Base-by-base conservation (phyloP, 805 yeast genomes). In the Saccharomycopsis guyanensis region DNA sequence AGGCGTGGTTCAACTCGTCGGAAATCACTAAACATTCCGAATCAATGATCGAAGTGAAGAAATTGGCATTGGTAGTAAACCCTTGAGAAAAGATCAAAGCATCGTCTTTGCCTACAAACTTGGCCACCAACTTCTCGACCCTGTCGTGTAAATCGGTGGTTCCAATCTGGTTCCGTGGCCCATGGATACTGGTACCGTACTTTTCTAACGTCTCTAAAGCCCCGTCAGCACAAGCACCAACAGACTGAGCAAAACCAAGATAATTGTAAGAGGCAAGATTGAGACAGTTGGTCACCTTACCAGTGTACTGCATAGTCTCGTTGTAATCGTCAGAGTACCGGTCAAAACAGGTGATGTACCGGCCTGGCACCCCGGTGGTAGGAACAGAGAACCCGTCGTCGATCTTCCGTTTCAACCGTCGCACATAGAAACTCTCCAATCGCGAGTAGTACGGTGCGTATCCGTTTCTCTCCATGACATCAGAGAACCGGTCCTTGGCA, bases 311-410 rank as follows among this genome's bases (percentile, higher is more conserved):
- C 60, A 82, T 86, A 46, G 76, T 71, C 34, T 71, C 70, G 59
- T 79, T 78, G 57, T 76, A 75, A 55, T 82, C 82, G 39, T 72
- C 71, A n/a, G 88, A 73, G 27, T 70, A 66, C 56, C 98, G 78
- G 57, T 87, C 89, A 57, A 82, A 80, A 57, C 95, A 82, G 48
- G 80, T 76, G 56, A 91, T 80, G 58, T 71, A 82, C 62, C 99
- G 78, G 23, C 99, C 99, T 1, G 99, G 97, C 18, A 91, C 97
- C 43, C 97, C 97, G 50, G 85, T 83, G n/a, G 94, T 86, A 37
- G 96, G 96, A 61, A 96, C 79, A 1, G 94, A 86, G 63, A 93
- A 93, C 64, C 96, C 87, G 66, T 91, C 97, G 61, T 86, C 95
- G 49, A 93, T 76, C 65, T 96, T 83, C 56, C 75, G 76, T 63